Evolutionary conservation across 176 grass and related monocot species (phyloP), one percentile per base, ranked within the genome.

Genomic region (Ampelocalamus luodianensis): DNA sequence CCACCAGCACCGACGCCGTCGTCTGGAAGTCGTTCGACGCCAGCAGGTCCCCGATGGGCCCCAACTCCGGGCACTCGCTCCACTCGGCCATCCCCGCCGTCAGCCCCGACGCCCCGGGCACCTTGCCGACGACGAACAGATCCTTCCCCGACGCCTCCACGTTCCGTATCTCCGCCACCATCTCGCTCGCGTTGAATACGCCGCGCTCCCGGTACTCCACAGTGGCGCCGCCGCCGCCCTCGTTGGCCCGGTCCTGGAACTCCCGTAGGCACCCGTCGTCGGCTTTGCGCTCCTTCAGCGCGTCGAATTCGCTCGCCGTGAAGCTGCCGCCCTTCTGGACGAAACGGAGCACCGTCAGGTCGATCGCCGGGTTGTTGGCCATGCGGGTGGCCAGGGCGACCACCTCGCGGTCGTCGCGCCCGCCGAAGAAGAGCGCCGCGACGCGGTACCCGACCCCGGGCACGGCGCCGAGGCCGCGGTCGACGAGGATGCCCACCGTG

Each of bases 51-150:
- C 95, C 95, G 20, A 95, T 87, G 0, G 92, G 85, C 15, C 95
- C 95, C 9, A 95, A 72, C 87, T 97, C 95, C 32, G 89, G 88
- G 81, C 87, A 95, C 86, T 97, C 90, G n/a, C 83, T 85, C 95
- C 95, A 97, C 49, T 95, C 95, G 0, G 53, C 51, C 87, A 97
- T 88, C 23, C 82, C 91, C 16, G 89, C 88, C 11, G 79, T 97
- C 7, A 97, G 82, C 29, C 20, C 46, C 39, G 90, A 55, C 45
- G 68, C 42, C 0, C 84, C 89, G 3, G 93, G 92, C 2, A 48
- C 66, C 76, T 89, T 93, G 3, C 95, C 90, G 0, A 97, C 92
- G 23, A 95, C 37, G 26, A 90, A 85, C 36, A 97, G 78, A 38
- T 94, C 91, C 55, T 87, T 90, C 29, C 80, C 82, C n/a, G 62